phyloP scores from a whole-genome alignment of 169 alveolate genomes.

The Miamiensis avidus region DNA sequence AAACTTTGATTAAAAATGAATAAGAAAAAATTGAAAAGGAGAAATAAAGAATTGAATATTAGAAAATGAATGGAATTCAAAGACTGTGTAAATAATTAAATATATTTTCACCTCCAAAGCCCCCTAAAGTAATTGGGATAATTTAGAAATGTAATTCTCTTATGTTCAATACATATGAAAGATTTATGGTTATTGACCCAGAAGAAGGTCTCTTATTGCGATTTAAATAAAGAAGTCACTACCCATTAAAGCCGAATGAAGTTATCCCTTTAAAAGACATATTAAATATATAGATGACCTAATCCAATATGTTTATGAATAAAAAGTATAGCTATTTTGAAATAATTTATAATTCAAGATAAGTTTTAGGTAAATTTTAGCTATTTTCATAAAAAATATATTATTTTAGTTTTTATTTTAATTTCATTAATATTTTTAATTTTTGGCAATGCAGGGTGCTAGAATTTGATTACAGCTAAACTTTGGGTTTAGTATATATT shows the following conservation, averaged over 20 bases:
- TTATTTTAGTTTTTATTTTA: no score
- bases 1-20: background rate
- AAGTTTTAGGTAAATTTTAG: background rate
- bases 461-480: background rate
- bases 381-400: no score
- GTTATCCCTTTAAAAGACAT: constrained; percentile 42
- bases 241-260: constrained; percentile 44
- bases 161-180: constrained; percentile 18
- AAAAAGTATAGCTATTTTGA: constrained; percentile 36
- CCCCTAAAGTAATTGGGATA: constrained; percentile 40
- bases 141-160: constrained; percentile 23
- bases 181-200: constrained; percentile 42
- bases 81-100: background rate
- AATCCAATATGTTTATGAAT: constrained; percentile 15
- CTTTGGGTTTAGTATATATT: background rate
- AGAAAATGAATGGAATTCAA: no score
- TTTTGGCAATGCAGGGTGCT: background rate
- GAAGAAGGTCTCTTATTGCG: constrained; percentile 45
- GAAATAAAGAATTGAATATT: background rate
- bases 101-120: constrained; percentile 41
- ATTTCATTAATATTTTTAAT: no score
- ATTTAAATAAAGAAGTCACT: constrained; percentile 23
- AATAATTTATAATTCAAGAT: background rate
- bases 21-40: background rate
- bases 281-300: constrained; percentile 16